These are phyloP conservation scores for Erythrobasidium hasegawianum DNA, from an alignment of 1,284 basidiomycete species.

Conservation along the genomic window DNA sequence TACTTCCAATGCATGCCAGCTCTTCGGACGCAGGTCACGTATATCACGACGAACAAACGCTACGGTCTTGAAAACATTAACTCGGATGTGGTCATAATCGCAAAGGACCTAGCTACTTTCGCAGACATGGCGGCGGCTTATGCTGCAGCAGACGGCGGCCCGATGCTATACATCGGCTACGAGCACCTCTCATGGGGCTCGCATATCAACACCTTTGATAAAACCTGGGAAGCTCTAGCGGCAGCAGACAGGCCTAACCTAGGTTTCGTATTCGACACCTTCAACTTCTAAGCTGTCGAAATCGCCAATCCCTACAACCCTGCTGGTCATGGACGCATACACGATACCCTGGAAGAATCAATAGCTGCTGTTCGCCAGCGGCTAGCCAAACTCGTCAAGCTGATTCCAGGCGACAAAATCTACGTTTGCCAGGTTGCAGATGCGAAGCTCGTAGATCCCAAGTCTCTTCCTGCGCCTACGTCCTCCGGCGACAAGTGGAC, in stretches of 20 bases:
- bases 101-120: slow-evolving; percentile 17
- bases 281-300: slow-evolving; percentile 33
- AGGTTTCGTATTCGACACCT: slow-evolving; percentile 34
- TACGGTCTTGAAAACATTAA: background rate
- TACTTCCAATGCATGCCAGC: too few species aligned
- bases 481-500: too few species aligned
- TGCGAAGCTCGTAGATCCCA: too few species aligned
- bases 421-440: too few species aligned
- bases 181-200: slow-evolving; percentile 23
- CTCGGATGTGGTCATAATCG: slow-evolving; percentile 6
- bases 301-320: slow-evolving; percentile 34
- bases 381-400: too few species aligned
- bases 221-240: slow-evolving; percentile 19
- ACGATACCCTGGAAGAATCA: slow-evolving; percentile 15
- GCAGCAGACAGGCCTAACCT: slow-evolving; percentile 33
- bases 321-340: slow-evolving; percentile 25
- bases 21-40: too few species aligned
- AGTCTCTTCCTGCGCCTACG: too few species aligned
- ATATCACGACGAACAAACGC: slow-evolving; percentile 28
- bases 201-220: slow-evolving; percentile 14
- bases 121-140: slow-evolving; percentile 21
- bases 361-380: too few species aligned
- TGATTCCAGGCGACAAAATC: too few species aligned
- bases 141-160: slow-evolving; percentile 22
- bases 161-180: slow-evolving; percentile 20